A percentile compares a stretch with the other conserved stretches of the same genome.
phyloP scores from a whole-genome alignment of 495 filamentous ascomycete genomes.

The Ascodesmis nigricans region DNA sequence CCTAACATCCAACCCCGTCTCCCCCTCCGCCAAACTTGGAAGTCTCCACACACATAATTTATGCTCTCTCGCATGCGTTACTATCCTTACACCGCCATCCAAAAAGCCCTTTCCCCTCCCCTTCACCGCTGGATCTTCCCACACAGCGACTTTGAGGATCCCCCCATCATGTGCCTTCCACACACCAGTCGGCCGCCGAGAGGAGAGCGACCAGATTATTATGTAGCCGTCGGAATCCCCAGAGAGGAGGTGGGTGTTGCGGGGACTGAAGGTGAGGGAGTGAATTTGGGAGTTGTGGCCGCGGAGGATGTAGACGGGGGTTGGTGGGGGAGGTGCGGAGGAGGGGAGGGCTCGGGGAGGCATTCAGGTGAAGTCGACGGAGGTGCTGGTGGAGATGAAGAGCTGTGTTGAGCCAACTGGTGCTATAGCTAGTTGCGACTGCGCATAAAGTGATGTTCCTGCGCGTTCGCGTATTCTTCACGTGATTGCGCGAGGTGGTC shows the following conservation, averaged over 20 bases:
- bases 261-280: slow-evolving; percentile 44
- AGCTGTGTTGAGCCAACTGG: too few species aligned
- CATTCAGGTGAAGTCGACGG: too few species aligned
- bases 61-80: slow-evolving; percentile 79
- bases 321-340: slow-evolving; percentile 27
- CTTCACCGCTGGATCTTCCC: too few species aligned
- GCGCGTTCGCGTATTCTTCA: too few species aligned
- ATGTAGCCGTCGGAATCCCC: slow-evolving; percentile 84
- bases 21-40: slow-evolving; percentile 32
- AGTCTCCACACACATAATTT: slow-evolving; percentile 70
- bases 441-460: too few species aligned
- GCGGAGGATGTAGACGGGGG: slow-evolving; percentile 67
- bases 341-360: not conserved
- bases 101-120: too few species aligned
- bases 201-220: slow-evolving; percentile 62
- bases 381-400: too few species aligned
- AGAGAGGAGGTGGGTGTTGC: slow-evolving; percentile 56
- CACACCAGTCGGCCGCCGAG: slow-evolving; percentile 58
- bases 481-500: too few species aligned
- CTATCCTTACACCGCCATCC: too few species aligned
- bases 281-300: slow-evolving; percentile 73
- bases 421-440: too few species aligned
- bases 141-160: slow-evolving; percentile 51
- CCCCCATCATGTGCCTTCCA: slow-evolving; percentile 72
- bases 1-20: slow-evolving; percentile 37